Evolutionary conservation across 139 green algal species (phyloP).

Genomic region (Chlorella sorokiniana): DNA sequence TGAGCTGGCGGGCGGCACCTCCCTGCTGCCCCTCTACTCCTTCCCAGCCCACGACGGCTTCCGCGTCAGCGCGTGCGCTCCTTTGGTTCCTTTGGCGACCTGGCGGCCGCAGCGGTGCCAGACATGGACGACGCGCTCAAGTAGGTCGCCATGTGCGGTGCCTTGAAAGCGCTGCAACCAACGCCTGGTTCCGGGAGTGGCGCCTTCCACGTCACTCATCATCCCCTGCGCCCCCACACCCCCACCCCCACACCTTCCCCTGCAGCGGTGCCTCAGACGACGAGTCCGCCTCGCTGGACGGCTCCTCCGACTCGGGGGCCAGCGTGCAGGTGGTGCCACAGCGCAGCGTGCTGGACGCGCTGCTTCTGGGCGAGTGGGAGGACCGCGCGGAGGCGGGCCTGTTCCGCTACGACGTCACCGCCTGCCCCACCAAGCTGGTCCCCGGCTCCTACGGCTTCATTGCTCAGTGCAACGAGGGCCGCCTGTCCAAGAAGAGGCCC

Average conservation of each 20-base stretch:
- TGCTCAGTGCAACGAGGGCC: constrained; percentile 95
- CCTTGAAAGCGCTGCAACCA: neutral
- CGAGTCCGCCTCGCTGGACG: neutral
- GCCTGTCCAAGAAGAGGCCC: constrained; percentile 93
- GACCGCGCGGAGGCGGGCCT: constrained; percentile 64
- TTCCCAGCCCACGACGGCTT: constrained; percentile 37
- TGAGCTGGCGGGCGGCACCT: constrained; percentile 21
- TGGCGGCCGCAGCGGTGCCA: constrained; percentile 30
- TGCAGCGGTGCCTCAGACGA: neutral
- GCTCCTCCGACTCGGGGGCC: neutral
- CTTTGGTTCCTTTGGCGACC: constrained; percentile 56
- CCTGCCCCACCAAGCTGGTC: constrained; percentile 86
- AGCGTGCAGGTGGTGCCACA: constrained; percentile 24
- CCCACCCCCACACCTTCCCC: neutral
- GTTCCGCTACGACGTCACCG: constrained; percentile 96
- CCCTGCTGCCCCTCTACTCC: constrained; percentile 42
- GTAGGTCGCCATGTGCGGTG: neutral
- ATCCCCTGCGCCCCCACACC: neutral
- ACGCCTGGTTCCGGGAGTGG: no score
- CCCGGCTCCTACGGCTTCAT: constrained; percentile 85
- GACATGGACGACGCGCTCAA: constrained; percentile 37
- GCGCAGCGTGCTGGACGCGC: constrained; percentile 65
- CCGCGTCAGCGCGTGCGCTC: constrained; percentile 48
- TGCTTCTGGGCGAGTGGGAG: constrained; percentile 80
- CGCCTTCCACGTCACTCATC: neutral